Base-by-base conservation (phyloP, 257 asterid species). In the Henckelia pumila region DNA sequence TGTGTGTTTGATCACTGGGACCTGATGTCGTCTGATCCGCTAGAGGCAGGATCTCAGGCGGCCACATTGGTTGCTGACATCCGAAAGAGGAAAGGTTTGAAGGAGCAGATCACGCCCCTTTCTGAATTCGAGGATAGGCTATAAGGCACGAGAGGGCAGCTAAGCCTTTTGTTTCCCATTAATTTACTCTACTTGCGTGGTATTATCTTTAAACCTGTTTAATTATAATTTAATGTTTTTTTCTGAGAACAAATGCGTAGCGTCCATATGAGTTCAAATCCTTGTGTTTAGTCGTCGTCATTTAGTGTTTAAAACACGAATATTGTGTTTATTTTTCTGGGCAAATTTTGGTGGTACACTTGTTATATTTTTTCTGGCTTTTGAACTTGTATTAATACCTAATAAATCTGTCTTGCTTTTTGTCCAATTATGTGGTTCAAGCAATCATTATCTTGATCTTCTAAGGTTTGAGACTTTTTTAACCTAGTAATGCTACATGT, bases 1-100 rank as follows among this genome's bases (percentile, higher is more conserved):
- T 69, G 76, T 4, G 79, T 82, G 67, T 82, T 82, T 24, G 82
- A 79, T 56, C 87, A 77, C 24, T 82, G 87, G 87, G 87, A 79
- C 50, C 77, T 77, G 83, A 72, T 75, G 84, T 2, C 72, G 0
- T 76, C 80, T 7, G 85, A 80, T 68, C 85, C 85, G 1, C 28
- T 79, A 30, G 81, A 72, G 24, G 5, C 75, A 0, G 76, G 73
- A 1, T 60, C 81, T 24, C 72, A 76, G 44, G 84, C 82, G 0
- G 47, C 82, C 20, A 56, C 55, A 0, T 73, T 76, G 0, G 87
- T 82, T 0, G 66, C 83, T 24, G 83, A 75, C 0, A 82, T 82
- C 26, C 62, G 83, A 11, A 82, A 79, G 73, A 69, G 87, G 70
- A 82, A 82, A 69, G 84, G 85, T 47, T 67, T 79, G 76, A 79